Conservation (phyloP, 129 eudicot genomes). For the Saposhnikovia divaricata region DNA sequence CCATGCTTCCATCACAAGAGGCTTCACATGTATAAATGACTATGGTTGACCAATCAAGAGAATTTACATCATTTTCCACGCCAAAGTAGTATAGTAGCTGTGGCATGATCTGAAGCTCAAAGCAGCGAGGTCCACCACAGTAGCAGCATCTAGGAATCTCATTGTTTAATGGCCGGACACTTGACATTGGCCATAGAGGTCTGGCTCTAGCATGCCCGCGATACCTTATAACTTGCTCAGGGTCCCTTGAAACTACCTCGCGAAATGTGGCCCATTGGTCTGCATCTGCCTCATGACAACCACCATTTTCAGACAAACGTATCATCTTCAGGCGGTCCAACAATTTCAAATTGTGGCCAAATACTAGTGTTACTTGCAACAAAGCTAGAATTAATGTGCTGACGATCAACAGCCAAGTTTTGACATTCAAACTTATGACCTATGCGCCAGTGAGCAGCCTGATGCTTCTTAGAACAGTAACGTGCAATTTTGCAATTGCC, state of each 20-base stretch:
- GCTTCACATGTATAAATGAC: constrained; percentile 54
- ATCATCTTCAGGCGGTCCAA: too few species aligned
- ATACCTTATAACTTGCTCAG: constrained; percentile 20
- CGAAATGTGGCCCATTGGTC: too few species aligned
- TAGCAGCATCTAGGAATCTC: constrained; percentile 66
- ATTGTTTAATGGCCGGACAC: constrained; percentile 62
- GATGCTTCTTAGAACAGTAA: constrained; percentile 79
- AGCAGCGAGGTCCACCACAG: constrained; percentile 45
- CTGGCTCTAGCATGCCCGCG: constrained; percentile 37
- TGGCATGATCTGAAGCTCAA: constrained; percentile 69
- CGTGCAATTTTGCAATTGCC: constrained; percentile 61
- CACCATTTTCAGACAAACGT: too few species aligned
- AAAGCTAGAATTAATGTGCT: constrained; percentile 32
- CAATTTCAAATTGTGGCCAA: too few species aligned
- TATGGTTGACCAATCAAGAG: constrained; percentile 69
- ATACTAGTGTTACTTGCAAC: background rate
- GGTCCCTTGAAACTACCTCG: too few species aligned
- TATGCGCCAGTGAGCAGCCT: constrained; percentile 66
- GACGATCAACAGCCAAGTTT: constrained; percentile 21
- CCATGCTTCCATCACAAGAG: constrained; percentile 29
- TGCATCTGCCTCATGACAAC: too few species aligned
- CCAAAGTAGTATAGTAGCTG: constrained; percentile 23
- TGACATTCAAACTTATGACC: constrained; percentile 53
- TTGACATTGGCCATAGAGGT: constrained; percentile 77
- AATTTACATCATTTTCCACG: constrained; percentile 18